Percentiles rank a stretch among this genome's conserved stretches.
phyloP scores from a whole-genome alignment of 441 rosid species.

The Euphorbia neoarborescens region DNA sequence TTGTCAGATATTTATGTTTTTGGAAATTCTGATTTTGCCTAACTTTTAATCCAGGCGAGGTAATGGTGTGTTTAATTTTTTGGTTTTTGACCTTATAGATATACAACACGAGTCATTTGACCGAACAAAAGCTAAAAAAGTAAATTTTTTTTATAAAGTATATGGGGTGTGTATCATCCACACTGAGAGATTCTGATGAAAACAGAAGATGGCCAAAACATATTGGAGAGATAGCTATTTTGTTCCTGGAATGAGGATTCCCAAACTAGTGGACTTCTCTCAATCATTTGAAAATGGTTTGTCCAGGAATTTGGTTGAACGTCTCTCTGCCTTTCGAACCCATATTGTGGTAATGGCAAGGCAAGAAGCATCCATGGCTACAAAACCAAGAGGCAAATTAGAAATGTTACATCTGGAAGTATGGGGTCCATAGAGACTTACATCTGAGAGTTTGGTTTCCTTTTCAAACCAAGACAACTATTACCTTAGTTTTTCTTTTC shows the following conservation, averaged over 20 bases:
- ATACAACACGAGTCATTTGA: slow-evolving; percentile 23
- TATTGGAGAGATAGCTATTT: slow-evolving; percentile 75
- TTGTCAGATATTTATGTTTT: neutral
- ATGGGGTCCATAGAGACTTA: no score
- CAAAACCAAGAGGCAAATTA: slow-evolving; percentile 81
- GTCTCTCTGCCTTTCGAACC: slow-evolving; percentile 67
- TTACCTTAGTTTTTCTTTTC: no score
- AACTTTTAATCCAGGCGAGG: neutral
- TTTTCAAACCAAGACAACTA: no score
- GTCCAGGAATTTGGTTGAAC: slow-evolving; percentile 66
- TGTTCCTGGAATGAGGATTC: slow-evolving; percentile 88
- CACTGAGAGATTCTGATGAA: slow-evolving; percentile 53
- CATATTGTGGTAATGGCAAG: slow-evolving; percentile 90
- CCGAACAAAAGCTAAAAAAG: no score
- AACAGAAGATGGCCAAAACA: slow-evolving; percentile 66
- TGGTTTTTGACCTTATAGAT: slow-evolving; percentile 20
- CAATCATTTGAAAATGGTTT: slow-evolving; percentile 51
- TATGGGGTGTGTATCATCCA: slow-evolving; percentile 89
- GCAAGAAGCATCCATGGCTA: slow-evolving; percentile 80
- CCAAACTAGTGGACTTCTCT: slow-evolving; percentile 72
- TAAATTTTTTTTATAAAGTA: slow-evolving; percentile 23
- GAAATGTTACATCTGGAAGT: no score
- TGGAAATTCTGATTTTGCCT: neutral
- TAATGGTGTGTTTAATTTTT: neutral
- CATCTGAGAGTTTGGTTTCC: no score